phyloP scores from a whole-genome alignment of 2,329 filamentous ascomycete genomes.

The Acephala macrosclerotiorum region DNA sequence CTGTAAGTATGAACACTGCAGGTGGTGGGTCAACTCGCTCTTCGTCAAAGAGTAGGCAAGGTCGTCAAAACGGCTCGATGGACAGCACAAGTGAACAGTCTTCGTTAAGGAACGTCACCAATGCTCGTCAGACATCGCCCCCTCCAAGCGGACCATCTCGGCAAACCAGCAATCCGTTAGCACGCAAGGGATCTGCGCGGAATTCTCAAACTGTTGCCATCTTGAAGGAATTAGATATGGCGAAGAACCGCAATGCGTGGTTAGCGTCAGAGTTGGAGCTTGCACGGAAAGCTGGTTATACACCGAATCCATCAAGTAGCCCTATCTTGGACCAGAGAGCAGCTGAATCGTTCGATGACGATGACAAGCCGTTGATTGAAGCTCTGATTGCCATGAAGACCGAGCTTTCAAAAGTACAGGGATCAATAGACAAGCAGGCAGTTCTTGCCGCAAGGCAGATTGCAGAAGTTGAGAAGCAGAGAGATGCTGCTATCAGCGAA shows the following conservation, averaged over 20 bases:
- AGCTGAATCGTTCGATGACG: slow-evolving; percentile 84
- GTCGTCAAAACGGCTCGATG: slow-evolving; percentile 68
- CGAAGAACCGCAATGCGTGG: slow-evolving; percentile 92
- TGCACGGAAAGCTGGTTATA: slow-evolving; percentile 89
- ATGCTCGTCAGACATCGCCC: slow-evolving; percentile 60
- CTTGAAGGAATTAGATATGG: slow-evolving; percentile 84
- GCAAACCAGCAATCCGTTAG: slow-evolving; percentile 65
- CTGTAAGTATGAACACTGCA: slow-evolving; percentile 33
- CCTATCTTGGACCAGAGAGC: slow-evolving; percentile 78
- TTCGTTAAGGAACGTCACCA: slow-evolving; percentile 51
- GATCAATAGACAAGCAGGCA: slow-evolving; percentile 87
- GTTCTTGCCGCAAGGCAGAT: slow-evolving; percentile 86
- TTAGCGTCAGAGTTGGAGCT: slow-evolving; percentile 94
- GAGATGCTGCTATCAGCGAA: slow-evolving; percentile 93
- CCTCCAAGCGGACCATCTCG: slow-evolving; percentile 58
- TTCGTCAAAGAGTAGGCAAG: slow-evolving; percentile 59
- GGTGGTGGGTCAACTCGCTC: slow-evolving; percentile 44
- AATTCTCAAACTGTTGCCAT: slow-evolving; percentile 71
- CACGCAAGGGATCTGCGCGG: slow-evolving; percentile 65
- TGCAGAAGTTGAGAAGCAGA: slow-evolving; percentile 91
- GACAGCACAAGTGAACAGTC: slow-evolving; percentile 70
- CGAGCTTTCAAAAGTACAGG: slow-evolving; percentile 89
- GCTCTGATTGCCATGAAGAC: slow-evolving; percentile 90
- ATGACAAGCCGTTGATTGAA: slow-evolving; percentile 91
- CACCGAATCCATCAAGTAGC: slow-evolving; percentile 72